Conservation (phyloP, 208 protist genomes). For the Crithidia fasciculata region DNA sequence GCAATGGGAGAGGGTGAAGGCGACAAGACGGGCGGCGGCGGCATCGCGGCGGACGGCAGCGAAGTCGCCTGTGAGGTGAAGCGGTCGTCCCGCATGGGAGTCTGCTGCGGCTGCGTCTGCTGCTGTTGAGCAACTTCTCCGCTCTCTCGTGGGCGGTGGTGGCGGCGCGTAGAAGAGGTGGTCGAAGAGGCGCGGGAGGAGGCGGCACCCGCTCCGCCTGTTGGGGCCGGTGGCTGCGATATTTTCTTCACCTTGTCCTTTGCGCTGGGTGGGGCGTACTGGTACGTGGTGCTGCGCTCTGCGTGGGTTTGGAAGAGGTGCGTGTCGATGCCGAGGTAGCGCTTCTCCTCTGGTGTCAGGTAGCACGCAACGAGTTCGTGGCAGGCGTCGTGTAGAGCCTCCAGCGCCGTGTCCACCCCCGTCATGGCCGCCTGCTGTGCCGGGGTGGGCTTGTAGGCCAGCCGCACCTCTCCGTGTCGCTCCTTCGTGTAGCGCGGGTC, state of each 20-base stretch:
- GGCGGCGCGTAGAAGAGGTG: not conserved
- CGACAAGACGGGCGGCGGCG: not conserved
- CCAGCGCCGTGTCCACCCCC: conserved; percentile 38
- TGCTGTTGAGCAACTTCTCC: too few species aligned
- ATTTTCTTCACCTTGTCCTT: not conserved
- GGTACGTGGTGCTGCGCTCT: conserved; percentile 63
- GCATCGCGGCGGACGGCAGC: not conserved
- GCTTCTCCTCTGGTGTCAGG: conserved; percentile 82
- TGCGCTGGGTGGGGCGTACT: conserved; percentile 43
- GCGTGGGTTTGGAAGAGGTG: conserved; percentile 77
- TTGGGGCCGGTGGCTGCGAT: not conserved
- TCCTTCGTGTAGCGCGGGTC: conserved; percentile 68
- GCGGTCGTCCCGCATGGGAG: not conserved
- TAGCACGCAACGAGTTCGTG: conserved; percentile 70
- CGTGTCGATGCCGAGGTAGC: conserved; percentile 75
- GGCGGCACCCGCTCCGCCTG: not conserved
- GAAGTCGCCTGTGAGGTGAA: not conserved
- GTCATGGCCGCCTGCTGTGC: conserved; percentile 68
- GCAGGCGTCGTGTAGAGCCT: conserved; percentile 45
- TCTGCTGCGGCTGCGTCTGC: not conserved
- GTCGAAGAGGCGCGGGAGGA: not conserved
- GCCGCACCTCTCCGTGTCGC: conserved; percentile 41
- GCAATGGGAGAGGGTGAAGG: not conserved
- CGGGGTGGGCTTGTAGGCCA: conserved; percentile 40
- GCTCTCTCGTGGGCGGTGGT: not conserved